phyloP scores from a whole-genome alignment of 83 land plant genomes.

The Thuja plicata region DNA sequence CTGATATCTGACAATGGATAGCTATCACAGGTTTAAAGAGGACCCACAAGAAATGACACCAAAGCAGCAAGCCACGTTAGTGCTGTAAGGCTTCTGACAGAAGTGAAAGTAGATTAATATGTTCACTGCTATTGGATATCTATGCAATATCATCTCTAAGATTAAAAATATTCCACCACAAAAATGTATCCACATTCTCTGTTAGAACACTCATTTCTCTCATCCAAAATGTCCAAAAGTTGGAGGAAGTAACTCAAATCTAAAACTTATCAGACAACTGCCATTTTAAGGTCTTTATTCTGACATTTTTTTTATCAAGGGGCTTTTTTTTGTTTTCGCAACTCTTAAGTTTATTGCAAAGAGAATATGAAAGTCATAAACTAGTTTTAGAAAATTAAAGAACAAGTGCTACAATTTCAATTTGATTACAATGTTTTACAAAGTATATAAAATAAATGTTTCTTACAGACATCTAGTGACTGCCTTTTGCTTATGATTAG shows the following conservation, averaged over 20 bases:
- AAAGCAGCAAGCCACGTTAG: background rate
- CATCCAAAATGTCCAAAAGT: background rate
- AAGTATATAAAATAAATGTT: too few relatives aligned
- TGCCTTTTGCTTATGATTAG: too few relatives aligned
- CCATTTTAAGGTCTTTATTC: too few relatives aligned
- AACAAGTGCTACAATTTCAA: too few relatives aligned
- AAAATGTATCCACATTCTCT: background rate
- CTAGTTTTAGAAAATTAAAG: too few relatives aligned
- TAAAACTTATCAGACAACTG: too few relatives aligned
- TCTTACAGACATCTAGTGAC: too few relatives aligned
- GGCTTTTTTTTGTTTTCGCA: too few relatives aligned
- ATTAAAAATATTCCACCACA: background rate
- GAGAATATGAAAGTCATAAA: too few relatives aligned
- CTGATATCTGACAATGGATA: background rate
- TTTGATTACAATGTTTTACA: too few relatives aligned
- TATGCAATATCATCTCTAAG: background rate
- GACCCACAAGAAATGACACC: background rate
- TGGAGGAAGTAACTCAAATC: background rate
- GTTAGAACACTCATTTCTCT: background rate
- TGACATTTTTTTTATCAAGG: too few relatives aligned
- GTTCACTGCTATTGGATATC: background rate
- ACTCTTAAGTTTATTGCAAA: too few relatives aligned
- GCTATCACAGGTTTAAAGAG: background rate
- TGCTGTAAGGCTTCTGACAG: background rate
- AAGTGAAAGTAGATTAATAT: background rate